phyloP scores from a whole-genome alignment of 2,329 filamentous ascomycete species.

The Cladobotryum protrusum region DNA sequence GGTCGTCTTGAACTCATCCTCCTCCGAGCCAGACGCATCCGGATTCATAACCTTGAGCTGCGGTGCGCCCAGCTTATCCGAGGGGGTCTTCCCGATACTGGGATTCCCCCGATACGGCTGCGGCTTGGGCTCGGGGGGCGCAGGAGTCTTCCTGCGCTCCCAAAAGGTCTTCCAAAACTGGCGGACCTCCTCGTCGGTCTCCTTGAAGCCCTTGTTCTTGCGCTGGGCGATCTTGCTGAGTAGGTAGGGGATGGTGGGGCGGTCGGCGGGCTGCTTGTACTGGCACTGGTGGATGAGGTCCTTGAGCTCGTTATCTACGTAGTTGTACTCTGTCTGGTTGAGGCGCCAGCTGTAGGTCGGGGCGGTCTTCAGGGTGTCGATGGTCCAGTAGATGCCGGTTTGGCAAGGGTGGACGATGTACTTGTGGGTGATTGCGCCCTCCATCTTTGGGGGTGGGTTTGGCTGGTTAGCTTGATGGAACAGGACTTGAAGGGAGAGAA shows the following conservation, averaged over 20 bases:
- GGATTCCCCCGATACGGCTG: no score
- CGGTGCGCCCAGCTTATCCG: no score
- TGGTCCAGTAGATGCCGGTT: slow-evolving; percentile 1
- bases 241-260: slow-evolving; percentile 20
- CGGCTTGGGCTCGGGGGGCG: no score
- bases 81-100: no score
- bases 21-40: no score
- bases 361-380: not conserved
- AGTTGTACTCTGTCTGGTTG: not conserved
- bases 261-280: slow-evolving; percentile 20
- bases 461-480: not conserved
- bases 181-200: slow-evolving; percentile 12
- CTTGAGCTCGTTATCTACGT: slow-evolving; percentile 19
- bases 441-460: slow-evolving; percentile 17
- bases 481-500: not conserved
- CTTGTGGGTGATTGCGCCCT: slow-evolving; percentile 19
- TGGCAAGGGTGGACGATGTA: slow-evolving; percentile 10
- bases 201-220: slow-evolving; percentile 15
- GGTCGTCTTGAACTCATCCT: no score
- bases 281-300: slow-evolving; percentile 20
- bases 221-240: slow-evolving; percentile 15
- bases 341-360: slow-evolving; percentile 19
- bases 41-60: no score
- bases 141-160: no score
- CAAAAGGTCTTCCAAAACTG: slow-evolving; percentile 17